phyloP scores from a whole-genome alignment of 768 basidiomycete species.

The Mycena olivaceomarginata region DNA sequence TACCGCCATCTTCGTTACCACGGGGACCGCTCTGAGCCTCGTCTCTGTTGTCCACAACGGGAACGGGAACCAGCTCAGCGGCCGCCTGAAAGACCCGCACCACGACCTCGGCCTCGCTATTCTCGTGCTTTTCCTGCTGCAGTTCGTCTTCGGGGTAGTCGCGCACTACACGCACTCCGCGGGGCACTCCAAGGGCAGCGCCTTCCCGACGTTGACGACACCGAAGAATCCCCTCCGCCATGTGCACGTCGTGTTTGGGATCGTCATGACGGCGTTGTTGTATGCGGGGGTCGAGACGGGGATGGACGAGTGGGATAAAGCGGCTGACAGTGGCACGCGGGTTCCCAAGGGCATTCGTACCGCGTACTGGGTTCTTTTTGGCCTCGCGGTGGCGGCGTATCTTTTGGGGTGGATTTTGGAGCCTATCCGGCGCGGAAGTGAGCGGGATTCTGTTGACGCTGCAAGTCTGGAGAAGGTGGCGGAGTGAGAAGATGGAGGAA shows the following conservation, averaged over 20 bases:
- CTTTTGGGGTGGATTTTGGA: constrained; percentile 43
- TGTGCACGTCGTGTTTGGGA: constrained; percentile 39
- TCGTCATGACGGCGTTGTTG: constrained; percentile 41
- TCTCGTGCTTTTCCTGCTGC: constrained; percentile 39
- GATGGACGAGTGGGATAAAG: constrained; percentile 45
- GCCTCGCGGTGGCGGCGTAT: constrained; percentile 40
- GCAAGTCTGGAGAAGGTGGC: constrained; percentile 34
- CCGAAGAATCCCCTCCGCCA: constrained; percentile 42
- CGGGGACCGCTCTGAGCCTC: constrained; percentile 26
- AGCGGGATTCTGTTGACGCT: not conserved
- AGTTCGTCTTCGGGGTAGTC: constrained; percentile 40
- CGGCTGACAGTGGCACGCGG: constrained; percentile 35
- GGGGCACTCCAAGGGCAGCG: constrained; percentile 5
- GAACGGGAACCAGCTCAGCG: constrained; percentile 41
- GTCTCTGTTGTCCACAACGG: constrained; percentile 33
- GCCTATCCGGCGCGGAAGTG: constrained; percentile 27
- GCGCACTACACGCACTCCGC: constrained; percentile 44
- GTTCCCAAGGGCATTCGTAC: constrained; percentile 38
- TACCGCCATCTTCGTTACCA: constrained; percentile 38
- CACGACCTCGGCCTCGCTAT: constrained; percentile 44
- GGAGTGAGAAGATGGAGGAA: not conserved
- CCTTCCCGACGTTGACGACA: constrained; percentile 41
- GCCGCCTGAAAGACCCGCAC: constrained; percentile 40
- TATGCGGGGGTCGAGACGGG: constrained; percentile 46
- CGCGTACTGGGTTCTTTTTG: constrained; percentile 43